Base-by-base conservation (phyloP, 31 red algal genomes). In the Endocladia muricata region DNA sequence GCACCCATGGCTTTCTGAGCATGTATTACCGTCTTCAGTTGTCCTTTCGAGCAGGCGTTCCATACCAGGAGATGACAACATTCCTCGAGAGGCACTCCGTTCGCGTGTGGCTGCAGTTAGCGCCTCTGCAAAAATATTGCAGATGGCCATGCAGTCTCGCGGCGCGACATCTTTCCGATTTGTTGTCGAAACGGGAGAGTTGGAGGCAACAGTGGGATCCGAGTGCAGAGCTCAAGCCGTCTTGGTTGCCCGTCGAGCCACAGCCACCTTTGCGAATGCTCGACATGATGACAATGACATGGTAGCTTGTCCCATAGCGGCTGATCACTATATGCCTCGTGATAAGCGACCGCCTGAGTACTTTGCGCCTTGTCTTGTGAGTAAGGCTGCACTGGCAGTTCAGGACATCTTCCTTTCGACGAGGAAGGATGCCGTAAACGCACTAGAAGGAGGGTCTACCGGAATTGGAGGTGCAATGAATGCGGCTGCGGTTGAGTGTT, bases 211-310 rank as follows among this genome's bases (percentile, higher is more conserved):
- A 11, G 77, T 85, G 47, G 90, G 81, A 26, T 67, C 81, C 22
- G 90, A 93, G 77, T 86, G 81, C 56, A 59, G 90, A 37, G 90
- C 82, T n/a, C 90, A 93, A 40, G 64, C 81, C 37, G 68, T 93
- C 23, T 54, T 93, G 34, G 65, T 38, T 19, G 81, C 90, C 55
- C 66, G 90, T 8, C 52, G 41, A 38, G 75, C 70, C 28, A 86
- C 86, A 35, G 64, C 73, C 1, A 61, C 61, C 9, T 93, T 93
- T 62, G 47, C 90, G 15, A 71, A 76, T 49, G 90, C 81, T 15
- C 59, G 74, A 38, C 76, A 85, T 76, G 82, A 85, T 49, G 61
- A 76, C 26, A 37, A 83, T 15, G 76, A 85, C 40, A 85, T 93
- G 68, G 81, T 93, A 32, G 49, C 65, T 9, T 77, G 81, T 44